Base-by-base conservation (phyloP, 2,329 filamentous ascomycete genomes). In the Pyrenochaeta sp. region DNA sequence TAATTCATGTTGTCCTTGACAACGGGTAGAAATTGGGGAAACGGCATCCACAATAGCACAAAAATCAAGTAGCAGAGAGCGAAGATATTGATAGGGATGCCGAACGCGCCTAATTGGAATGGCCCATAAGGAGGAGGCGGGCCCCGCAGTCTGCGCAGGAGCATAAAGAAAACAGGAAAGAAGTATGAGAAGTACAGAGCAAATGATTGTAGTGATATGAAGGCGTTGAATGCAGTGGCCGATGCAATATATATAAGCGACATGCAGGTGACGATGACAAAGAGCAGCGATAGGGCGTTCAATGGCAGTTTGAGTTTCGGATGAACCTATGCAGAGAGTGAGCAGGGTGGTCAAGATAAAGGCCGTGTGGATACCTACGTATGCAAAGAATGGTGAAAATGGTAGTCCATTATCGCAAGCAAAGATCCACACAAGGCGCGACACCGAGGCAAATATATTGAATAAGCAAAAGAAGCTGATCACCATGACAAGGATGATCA, bases 381-480 rank as follows among this genome's bases (percentile, higher is more conserved):
- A n/a, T n/a, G 66, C 17, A 56, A 68, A 31, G 49, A 61, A 8
- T 49, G 49, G n/a, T 53, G 53, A 42, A 55, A 58, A 63, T 0
- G 74, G 76, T 0, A 78, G 58, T 3, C 72, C 76, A 2, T 72
- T 72, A 38, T 79, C 77, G 2, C 73, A 56, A 7, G 77, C 72
- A 67, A 77, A 80, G 0, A 76, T 76, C 77, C 77, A 79, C 2
- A 73, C 72, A 1, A 79, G 59, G 4, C 77, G 72, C 1, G 75
- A 76, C 0, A 73, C 74, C 1, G 76, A 77, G 1, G 77, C 75
- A 6, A 78, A 67, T 23, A 69, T 65, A 13, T 69, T 72, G 32
- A 75, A 68, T 45, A 72, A 60, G 6, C 58, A 63, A 4, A 68
- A 57, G 55, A 30, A 63, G 58, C 72, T 63, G 21, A 65, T 58